Percentiles rank a stretch among this genome's conserved stretches.
These are phyloP conservation scores for Ceratobasidium sp. DNA, from an alignment of 1,284 basidiomycete species.

Conservation along the genomic window DNA sequence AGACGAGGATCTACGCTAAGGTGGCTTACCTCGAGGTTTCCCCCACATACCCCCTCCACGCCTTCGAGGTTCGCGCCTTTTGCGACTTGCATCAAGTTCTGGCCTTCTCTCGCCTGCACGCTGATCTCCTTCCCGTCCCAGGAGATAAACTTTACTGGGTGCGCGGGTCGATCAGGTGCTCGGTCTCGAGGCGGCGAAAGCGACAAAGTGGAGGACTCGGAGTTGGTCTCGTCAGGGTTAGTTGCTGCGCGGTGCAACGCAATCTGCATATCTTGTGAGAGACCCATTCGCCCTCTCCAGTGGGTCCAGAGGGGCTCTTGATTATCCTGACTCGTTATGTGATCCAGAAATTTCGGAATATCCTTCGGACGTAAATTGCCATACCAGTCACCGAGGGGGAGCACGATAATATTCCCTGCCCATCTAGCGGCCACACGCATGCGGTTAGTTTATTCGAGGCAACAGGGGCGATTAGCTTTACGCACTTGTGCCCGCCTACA, in stretches of 20 bases:
- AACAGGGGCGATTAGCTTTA: slow-evolving; percentile 47
- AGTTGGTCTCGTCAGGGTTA: slow-evolving; percentile 2
- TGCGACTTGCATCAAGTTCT: slow-evolving; percentile 49
- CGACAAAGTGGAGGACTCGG: slow-evolving; percentile 13
- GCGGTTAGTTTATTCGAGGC: slow-evolving; percentile 7
- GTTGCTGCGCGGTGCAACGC: slow-evolving; percentile 58
- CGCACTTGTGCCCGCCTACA: slow-evolving; percentile 87
- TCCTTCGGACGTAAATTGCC: slow-evolving; percentile 69
- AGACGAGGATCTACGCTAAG: slow-evolving; percentile 1
- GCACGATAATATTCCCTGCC: slow-evolving; percentile 82
- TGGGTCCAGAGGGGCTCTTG: slow-evolving; percentile 57
- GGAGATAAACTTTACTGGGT: slow-evolving; percentile 31
- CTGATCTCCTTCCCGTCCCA: slow-evolving; percentile 43
- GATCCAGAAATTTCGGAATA: slow-evolving; percentile 67
- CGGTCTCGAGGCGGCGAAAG: slow-evolving; percentile 23
- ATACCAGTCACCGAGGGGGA: slow-evolving; percentile 85
- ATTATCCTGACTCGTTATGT: slow-evolving; percentile 55
- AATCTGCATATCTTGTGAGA: slow-evolving; percentile 74
- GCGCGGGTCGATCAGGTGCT: slow-evolving; percentile 1
- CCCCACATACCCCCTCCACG: slow-evolving; percentile 50
- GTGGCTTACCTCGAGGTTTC: slow-evolving; percentile 49
- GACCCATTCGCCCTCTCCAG: slow-evolving; percentile 84
- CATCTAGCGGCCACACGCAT: slow-evolving; percentile 63
- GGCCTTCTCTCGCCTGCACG: slow-evolving; percentile 44
- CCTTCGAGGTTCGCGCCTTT: slow-evolving; percentile 46